Conservation (phyloP, 768 basidiomycete species). For the Paxillus involutus region DNA sequence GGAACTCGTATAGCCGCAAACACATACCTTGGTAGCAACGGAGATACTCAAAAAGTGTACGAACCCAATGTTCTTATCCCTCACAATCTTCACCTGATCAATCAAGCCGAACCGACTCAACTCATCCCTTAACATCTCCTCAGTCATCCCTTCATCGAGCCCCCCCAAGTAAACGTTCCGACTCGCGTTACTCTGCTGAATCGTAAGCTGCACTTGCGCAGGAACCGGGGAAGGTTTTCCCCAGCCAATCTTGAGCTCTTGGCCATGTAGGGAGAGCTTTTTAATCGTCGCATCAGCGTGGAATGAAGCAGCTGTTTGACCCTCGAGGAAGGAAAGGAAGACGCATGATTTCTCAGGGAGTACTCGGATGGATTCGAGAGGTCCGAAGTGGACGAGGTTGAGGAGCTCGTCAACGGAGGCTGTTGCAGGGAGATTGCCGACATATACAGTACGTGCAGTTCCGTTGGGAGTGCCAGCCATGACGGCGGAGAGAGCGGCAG, state of each 20-base stretch:
- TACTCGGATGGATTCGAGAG: conserved; percentile 91
- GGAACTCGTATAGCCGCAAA: conserved; percentile 2
- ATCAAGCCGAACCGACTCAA: conserved; percentile 91
- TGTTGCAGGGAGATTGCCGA: conserved; percentile 92
- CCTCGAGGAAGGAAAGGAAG: conserved; percentile 97
- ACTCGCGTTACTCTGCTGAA: conserved; percentile 89
- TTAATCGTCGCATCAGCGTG: conserved; percentile 96
- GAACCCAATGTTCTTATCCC: conserved; percentile 99
- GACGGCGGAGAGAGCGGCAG: conserved; percentile 74
- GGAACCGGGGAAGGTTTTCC: conserved; percentile 92
- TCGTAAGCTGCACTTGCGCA: conserved; percentile 81
- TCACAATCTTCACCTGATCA: conserved; percentile 98
- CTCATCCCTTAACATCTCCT: conserved; percentile 90
- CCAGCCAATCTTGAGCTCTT: conserved; percentile 99
- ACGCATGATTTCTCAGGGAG: conserved; percentile 97
- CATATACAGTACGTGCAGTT: conserved; percentile 90
- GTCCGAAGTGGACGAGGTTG: conserved; percentile 96
- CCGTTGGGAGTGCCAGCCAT: conserved; percentile 57
- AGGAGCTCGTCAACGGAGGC: conserved; percentile 98
- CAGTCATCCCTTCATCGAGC: conserved; percentile 85
- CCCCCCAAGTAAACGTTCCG: conserved; percentile 97
- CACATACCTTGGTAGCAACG: conserved; percentile 86
- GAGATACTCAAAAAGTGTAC: conserved; percentile 97
- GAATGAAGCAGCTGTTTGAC: conserved; percentile 90
- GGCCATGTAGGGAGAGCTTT: conserved; percentile 88